Conservation (phyloP, 192 early-diverging fungal species). For the Haplosporangium gracile region DNA sequence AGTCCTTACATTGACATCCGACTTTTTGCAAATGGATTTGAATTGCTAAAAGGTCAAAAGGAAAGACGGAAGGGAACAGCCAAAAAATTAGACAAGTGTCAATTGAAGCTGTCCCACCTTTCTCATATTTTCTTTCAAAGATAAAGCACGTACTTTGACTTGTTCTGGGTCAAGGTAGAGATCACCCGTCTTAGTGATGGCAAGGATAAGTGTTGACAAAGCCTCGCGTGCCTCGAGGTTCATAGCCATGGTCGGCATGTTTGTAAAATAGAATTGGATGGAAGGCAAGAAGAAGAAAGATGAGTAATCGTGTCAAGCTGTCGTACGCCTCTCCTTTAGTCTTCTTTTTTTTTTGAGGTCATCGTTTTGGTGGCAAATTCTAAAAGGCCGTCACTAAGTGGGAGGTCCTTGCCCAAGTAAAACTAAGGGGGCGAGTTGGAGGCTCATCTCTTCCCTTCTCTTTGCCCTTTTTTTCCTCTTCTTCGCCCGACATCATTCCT, state of each 20-base stretch:
- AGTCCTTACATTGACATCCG: constrained; percentile 51
- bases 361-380: constrained; percentile 21
- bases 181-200: constrained; percentile 47
- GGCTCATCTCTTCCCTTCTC: not conserved
- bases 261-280: constrained; percentile 12
- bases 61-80: not conserved
- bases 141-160: constrained; percentile 30
- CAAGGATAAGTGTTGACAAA: constrained; percentile 31
- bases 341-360: not conserved
- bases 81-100: constrained; percentile 2
- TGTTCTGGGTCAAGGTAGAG: constrained; percentile 48
- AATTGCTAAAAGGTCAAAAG: constrained; percentile 45
- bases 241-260: constrained; percentile 34
- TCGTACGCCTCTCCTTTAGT: not conserved
- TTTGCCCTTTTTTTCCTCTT: not conserved
- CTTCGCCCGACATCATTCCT: not conserved
- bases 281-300: constrained; percentile 11
- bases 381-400: not conserved
- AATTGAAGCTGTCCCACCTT: not conserved
- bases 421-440: not conserved
- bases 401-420: no score
- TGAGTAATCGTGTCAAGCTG: not conserved
- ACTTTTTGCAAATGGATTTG: constrained; percentile 62
- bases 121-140: not conserved
- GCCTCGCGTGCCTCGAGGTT: constrained; percentile 34